Conservation (phyloP, 2,329 filamentous ascomycete species). For the Neonectria ditissima region DNA sequence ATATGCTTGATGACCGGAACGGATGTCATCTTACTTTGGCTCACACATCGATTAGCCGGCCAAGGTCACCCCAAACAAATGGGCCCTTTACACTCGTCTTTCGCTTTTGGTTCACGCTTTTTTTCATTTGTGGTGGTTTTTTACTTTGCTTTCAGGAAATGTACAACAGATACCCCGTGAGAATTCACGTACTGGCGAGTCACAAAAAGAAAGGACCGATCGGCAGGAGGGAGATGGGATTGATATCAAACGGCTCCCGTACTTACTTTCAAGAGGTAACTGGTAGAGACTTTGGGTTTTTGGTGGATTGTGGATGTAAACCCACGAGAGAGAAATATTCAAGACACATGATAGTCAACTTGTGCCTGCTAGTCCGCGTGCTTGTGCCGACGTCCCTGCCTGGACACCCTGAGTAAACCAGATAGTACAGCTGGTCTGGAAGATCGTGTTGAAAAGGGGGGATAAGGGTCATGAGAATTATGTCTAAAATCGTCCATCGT, state of each 20-base stretch:
- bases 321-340: slow-evolving; percentile 22
- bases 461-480: slow-evolving; percentile 42
- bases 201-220: slow-evolving; percentile 16
- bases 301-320: slow-evolving; percentile 16
- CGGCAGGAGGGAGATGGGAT: slow-evolving; percentile 8
- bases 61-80: slow-evolving; percentile 1
- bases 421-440: not conserved
- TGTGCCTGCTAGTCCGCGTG: not conserved
- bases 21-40: not conserved
- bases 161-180: slow-evolving; percentile 47
- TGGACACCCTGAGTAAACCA: not conserved
- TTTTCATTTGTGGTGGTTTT: slow-evolving; percentile 40
- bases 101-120: slow-evolving; percentile 14
- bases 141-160: slow-evolving; percentile 39
- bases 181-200: slow-evolving; percentile 39
- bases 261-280: slow-evolving; percentile 28
- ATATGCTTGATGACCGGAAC: slow-evolving; percentile 12
- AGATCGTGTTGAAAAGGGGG: slow-evolving; percentile 9
- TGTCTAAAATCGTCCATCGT: slow-evolving; percentile 42
- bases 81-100: slow-evolving; percentile 7
- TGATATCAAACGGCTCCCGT: slow-evolving; percentile 23
- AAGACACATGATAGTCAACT: slow-evolving; percentile 17
- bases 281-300: slow-evolving; percentile 32
- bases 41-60: slow-evolving; percentile 4
- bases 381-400: not conserved